A percentile compares a stretch with the other conserved stretches of the same genome.
Conservation (phyloP, 345 rosid species). For the Clarkia xantiana region DNA sequence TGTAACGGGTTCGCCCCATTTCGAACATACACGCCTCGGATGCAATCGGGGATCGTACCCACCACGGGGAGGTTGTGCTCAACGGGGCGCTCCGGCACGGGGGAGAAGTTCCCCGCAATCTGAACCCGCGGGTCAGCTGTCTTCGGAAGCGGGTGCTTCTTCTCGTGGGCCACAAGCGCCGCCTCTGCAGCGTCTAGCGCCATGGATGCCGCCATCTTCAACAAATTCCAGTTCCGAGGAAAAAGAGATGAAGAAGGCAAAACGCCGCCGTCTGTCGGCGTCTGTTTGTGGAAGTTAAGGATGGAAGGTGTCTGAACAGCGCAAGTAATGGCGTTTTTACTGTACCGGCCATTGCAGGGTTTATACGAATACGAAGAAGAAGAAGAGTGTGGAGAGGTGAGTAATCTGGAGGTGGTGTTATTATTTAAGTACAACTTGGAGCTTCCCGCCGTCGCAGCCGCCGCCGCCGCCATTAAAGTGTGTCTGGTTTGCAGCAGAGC, state of each 20-base stretch:
- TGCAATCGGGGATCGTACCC: conserved; percentile 66
- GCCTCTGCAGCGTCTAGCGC: conserved; percentile 52
- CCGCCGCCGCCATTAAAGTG: too few relatives aligned
- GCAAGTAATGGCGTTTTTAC: conserved; percentile 10
- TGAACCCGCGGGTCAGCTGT: conserved; percentile 79
- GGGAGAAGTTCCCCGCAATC: conserved; percentile 81
- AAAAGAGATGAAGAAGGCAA: neutral
- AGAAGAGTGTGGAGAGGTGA: too few relatives aligned
- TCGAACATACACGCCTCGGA: conserved; percentile 71
- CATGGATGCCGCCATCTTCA: conserved; percentile 54
- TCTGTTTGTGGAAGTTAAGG: conserved; percentile 37
- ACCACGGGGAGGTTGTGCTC: conserved; percentile 29
- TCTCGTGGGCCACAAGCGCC: conserved; percentile 51
- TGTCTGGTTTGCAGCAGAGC: too few relatives aligned
- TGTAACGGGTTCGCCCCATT: conserved; percentile 93
- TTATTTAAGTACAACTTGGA: too few relatives aligned
- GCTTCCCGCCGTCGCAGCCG: too few relatives aligned
- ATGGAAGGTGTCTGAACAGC: conserved; percentile 44
- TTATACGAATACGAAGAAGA: too few relatives aligned
- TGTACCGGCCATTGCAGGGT: conserved; percentile 4
- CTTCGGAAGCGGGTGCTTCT: conserved; percentile 52
- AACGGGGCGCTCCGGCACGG: conserved; percentile 66
- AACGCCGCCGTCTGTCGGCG: conserved; percentile 17
- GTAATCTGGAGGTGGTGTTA: too few relatives aligned
- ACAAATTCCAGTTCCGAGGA: conserved; percentile 29